These are phyloP conservation scores for Acacia confusa DNA, from an alignment of 306 rosid species.

Conservation along the genomic window DNA sequence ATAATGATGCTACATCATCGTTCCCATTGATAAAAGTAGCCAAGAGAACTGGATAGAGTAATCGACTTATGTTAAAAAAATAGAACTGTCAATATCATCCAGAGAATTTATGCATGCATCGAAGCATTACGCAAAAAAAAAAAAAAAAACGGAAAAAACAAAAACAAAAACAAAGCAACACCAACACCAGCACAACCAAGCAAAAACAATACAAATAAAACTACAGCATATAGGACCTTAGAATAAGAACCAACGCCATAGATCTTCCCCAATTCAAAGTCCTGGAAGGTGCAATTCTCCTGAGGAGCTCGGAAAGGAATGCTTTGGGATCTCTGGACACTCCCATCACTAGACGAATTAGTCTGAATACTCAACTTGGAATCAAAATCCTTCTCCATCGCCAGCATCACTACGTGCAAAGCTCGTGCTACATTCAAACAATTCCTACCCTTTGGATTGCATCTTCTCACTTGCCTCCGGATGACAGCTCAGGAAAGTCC, in stretches of 20 bases:
- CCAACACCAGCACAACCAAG: background rate
- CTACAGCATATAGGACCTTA: constrained; percentile 47
- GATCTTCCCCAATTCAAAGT: constrained; percentile 98
- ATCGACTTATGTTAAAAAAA: too few species aligned
- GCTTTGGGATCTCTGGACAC: constrained; percentile 80
- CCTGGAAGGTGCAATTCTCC: constrained; percentile 82
- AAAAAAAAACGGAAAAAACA: too few species aligned
- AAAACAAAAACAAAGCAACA: background rate
- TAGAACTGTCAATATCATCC: too few species aligned
- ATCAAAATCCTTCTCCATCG: constrained; percentile 99
- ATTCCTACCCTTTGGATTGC: constrained; percentile 43
- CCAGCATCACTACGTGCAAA: constrained; percentile 61
- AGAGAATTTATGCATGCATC: background rate
- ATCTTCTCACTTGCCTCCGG: constrained; percentile 30
- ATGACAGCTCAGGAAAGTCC: constrained; percentile 44
- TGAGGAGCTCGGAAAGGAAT: constrained; percentile 95
- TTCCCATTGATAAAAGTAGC: too few species aligned
- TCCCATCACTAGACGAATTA: constrained; percentile 61
- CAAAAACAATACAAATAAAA: background rate
- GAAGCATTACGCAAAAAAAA: background rate
- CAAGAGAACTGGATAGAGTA: too few species aligned
- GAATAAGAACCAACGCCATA: constrained; percentile 99
- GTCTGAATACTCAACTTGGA: constrained; percentile 81
- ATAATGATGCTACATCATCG: too few species aligned
- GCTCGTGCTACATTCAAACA: constrained; percentile 37